Conservation (phyloP, 805 yeast genomes). For the Lipomyces orientalis region DNA sequence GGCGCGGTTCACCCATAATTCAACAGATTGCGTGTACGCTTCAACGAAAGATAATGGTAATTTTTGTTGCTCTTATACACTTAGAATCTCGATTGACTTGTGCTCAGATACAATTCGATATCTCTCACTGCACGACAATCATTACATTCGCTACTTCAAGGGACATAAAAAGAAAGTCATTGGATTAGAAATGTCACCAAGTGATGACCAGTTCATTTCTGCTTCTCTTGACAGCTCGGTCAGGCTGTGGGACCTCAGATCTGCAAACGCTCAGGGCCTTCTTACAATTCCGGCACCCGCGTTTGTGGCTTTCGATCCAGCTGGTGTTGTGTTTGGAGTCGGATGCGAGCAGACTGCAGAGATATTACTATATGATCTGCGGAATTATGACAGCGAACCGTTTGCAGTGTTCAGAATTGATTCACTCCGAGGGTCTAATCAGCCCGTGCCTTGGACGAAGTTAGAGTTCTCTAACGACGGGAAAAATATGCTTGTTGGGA, state of each 20-base stretch:
- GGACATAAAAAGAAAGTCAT: conserved; percentile 85
- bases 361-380: conserved; percentile 65
- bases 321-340: conserved; percentile 80
- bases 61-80: background rate
- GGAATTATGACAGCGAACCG: conserved; percentile 62
- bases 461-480: conserved; percentile 83
- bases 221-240: conserved; percentile 80
- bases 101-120: conserved; percentile 59
- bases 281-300: conserved; percentile 61
- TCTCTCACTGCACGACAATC: conserved; percentile 75
- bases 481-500: conserved; percentile 62
- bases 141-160: conserved; percentile 79
- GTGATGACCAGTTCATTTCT: conserved; percentile 65
- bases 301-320: conserved; percentile 77
- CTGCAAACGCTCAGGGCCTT: conserved; percentile 67
- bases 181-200: conserved; percentile 73
- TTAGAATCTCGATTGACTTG: background rate
- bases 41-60: conserved; percentile 81
- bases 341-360: conserved; percentile 54
- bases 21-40: conserved; percentile 75
- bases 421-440: conserved; percentile 35
- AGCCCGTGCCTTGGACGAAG: conserved; percentile 56
- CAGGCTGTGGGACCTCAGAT: conserved; percentile 83
- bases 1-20: conserved; percentile 81
- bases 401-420: conserved; percentile 55